Percentiles rank a stretch among this genome's conserved stretches.
These are phyloP conservation scores for Penicillium canescens DNA, from an alignment of 495 filamentous ascomycete genomes.

Conservation along the genomic window DNA sequence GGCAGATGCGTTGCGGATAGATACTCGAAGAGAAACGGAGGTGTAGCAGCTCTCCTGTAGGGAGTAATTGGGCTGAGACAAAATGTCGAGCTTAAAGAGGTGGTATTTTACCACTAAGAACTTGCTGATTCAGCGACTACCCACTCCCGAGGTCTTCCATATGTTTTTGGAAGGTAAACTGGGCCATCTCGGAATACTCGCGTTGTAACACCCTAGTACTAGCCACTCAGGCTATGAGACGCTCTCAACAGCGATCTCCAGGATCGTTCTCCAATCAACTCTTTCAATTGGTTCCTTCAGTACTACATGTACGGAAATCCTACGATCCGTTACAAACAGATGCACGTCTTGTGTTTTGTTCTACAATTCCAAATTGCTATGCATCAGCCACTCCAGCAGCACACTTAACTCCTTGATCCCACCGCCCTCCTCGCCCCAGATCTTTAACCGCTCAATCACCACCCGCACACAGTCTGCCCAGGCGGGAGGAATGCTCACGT, in stretches of 20 bases:
- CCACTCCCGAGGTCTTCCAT: background rate
- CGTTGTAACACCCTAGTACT: background rate
- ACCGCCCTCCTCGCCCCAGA: conserved; percentile 30
- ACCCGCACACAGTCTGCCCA: conserved; percentile 27
- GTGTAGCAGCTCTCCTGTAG: conserved; percentile 3
- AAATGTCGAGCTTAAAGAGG: background rate
- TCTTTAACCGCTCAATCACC: conserved; percentile 27
- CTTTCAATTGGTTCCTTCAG: background rate
- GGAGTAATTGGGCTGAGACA: background rate
- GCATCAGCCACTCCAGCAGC: conserved; percentile 31
- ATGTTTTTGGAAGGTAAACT: background rate
- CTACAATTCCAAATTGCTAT: conserved; percentile 13
- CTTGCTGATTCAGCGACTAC: background rate
- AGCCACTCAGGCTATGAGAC: background rate
- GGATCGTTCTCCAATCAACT: background rate
- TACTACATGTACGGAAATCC: background rate
- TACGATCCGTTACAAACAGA: background rate
- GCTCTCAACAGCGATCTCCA: background rate
- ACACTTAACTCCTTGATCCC: conserved; percentile 29
- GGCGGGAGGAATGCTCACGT: conserved; percentile 22
- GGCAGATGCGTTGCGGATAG: background rate
- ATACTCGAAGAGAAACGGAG: conserved; percentile 6
- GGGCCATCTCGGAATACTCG: background rate
- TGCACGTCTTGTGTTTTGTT: conserved; percentile 1
- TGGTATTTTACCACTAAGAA: background rate